These are phyloP conservation scores for Trichoderma orchidacearum DNA, from an alignment of 495 filamentous ascomycete genomes.

Conservation along the genomic window DNA sequence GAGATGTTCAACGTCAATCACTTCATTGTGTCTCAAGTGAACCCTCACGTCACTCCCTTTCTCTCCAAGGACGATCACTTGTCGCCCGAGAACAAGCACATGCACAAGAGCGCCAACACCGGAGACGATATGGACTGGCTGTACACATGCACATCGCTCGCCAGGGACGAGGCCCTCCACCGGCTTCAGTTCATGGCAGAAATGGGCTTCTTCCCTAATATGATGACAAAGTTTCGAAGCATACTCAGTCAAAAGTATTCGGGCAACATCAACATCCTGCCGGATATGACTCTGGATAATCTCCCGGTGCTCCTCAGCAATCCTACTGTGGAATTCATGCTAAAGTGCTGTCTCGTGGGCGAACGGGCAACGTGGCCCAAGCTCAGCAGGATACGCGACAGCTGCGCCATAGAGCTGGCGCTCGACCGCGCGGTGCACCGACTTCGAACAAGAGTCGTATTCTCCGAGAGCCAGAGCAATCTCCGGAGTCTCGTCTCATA, in stretches of 20 bases:
- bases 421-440: constrained; percentile 71
- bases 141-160: constrained; percentile 54
- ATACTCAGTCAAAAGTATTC: constrained; percentile 83
- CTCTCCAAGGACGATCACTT: constrained; percentile 56
- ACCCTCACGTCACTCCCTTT: constrained; percentile 87
- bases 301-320: constrained; percentile 70
- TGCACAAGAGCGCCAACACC: constrained; percentile 12
- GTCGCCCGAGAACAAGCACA: constrained; percentile 15
- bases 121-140: constrained; percentile 41
- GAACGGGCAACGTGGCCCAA: constrained; percentile 88
- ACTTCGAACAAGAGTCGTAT: constrained; percentile 62
- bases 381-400: constrained; percentile 65
- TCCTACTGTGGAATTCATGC: constrained; percentile 84
- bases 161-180: constrained; percentile 69
- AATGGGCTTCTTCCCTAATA: constrained; percentile 68
- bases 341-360: constrained; percentile 56
- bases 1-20: constrained; percentile 99
- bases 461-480: constrained; percentile 49
- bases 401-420: constrained; percentile 75
- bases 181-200: constrained; percentile 72
- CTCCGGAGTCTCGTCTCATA: not conserved
- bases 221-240: constrained; percentile 63
- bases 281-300: constrained; percentile 59
- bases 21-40: constrained; percentile 94
- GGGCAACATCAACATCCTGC: constrained; percentile 92